Evolutionary conservation across 139 green algal species (phyloP).

Genomic region (Chlorella sp.): DNA sequence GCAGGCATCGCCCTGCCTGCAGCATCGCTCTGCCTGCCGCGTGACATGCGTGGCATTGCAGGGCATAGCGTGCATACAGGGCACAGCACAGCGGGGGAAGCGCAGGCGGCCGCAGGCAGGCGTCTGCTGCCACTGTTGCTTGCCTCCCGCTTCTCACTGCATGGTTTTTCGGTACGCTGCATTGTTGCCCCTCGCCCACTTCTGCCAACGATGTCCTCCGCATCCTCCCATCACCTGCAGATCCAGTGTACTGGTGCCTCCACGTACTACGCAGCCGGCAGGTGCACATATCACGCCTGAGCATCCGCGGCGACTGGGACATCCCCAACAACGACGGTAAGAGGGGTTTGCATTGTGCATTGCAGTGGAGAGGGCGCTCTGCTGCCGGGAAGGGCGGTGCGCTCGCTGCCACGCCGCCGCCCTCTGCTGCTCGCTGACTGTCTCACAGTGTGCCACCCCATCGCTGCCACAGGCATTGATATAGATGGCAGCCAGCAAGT

Average conservation of each 20-base stretch:
- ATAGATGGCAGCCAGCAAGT: slow-evolving; percentile 49
- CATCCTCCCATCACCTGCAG: neutral
- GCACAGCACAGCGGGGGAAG: too few species aligned
- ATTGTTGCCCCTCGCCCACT: neutral
- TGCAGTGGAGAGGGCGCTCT: too few species aligned
- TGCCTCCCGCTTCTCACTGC: too few species aligned
- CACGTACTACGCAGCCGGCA: slow-evolving; percentile 41
- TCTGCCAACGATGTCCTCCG: too few species aligned
- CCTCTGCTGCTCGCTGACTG: too few species aligned
- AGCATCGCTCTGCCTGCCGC: too few species aligned
- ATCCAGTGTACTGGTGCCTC: slow-evolving; percentile 44
- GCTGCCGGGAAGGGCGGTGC: too few species aligned
- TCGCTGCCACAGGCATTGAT: slow-evolving; percentile 47
- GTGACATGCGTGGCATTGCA: too few species aligned
- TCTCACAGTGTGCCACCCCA: too few species aligned
- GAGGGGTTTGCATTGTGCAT: neutral
- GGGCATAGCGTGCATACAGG: neutral
- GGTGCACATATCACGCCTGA: slow-evolving; percentile 34
- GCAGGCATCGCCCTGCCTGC: too few species aligned
- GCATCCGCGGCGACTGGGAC: slow-evolving; percentile 40
- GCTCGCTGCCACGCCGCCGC: too few species aligned
- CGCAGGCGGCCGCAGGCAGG: neutral
- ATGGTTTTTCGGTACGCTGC: too few species aligned
- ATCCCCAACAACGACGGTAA: slow-evolving; percentile 62
- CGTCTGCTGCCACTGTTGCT: neutral